Conservation (phyloP, 2,329 filamentous ascomycete genomes). For the Aureobasidium sp. region DNA sequence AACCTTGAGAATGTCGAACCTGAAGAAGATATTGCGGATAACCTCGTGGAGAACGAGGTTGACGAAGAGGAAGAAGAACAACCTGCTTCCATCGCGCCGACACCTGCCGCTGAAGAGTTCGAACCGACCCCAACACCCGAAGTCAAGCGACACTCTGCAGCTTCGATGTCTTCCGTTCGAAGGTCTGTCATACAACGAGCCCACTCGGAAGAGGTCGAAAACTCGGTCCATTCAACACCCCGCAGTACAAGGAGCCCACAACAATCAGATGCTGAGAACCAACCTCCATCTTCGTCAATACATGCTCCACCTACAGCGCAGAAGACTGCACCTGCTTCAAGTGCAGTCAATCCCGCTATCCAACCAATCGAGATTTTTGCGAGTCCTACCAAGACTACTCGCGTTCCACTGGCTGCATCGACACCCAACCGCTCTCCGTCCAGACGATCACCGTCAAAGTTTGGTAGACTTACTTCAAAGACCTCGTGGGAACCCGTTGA, state of each 20-base stretch:
- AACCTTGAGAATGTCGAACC: not conserved
- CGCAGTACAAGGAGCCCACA: conserved; percentile 49
- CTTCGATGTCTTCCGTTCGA: not conserved
- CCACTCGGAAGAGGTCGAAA: conserved; percentile 56
- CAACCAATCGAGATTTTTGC: conserved; percentile 24
- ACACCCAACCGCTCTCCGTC: conserved; percentile 38
- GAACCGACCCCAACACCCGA: conserved; percentile 36
- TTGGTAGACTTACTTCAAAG: conserved; percentile 56
- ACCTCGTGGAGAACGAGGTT: not conserved
- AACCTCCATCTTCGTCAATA: conserved; percentile 68
- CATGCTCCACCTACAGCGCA: conserved; percentile 20
- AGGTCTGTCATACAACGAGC: conserved; percentile 6
- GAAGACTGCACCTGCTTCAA: conserved; percentile 32
- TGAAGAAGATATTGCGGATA: not conserved
- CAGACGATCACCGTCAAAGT: conserved; percentile 44
- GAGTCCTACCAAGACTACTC: conserved; percentile 37
- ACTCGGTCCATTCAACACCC: conserved; percentile 71
- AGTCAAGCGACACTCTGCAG: conserved; percentile 24
- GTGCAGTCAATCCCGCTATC: conserved; percentile 28
- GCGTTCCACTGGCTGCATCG: conserved; percentile 47
- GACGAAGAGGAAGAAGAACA: conserved; percentile 13
- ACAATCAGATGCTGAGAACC: conserved; percentile 84
- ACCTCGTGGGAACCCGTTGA: conserved; percentile 78
- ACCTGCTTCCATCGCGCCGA: conserved; percentile 12
- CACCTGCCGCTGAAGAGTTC: conserved; percentile 37